phyloP scores from a whole-genome alignment of 768 basidiomycete genomes.

The Tulasnella sp. region DNA sequence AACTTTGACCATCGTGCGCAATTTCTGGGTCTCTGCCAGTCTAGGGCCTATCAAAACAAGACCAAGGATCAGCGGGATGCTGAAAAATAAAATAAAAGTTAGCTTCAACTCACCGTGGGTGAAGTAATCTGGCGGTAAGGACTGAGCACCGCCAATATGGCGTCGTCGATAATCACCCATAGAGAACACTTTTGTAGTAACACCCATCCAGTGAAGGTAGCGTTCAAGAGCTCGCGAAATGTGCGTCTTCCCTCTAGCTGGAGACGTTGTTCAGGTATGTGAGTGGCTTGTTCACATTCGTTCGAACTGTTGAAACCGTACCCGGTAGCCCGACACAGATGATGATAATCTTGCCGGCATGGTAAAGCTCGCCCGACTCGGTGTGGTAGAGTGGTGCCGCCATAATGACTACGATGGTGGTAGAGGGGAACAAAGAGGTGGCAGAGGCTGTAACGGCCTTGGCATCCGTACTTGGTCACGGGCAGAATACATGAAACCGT shows the following conservation, averaged over 20 bases:
- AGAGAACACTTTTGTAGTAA: conserved; percentile 90
- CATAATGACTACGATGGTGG: conserved; percentile 34
- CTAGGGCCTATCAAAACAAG: conserved; percentile 47
- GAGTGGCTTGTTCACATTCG: neutral
- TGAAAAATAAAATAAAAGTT: conserved; percentile 12
- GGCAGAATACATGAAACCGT: no score
- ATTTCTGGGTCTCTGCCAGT: conserved; percentile 60
- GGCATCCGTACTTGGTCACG: no score
- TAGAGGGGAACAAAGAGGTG: neutral
- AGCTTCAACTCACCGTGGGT: conserved; percentile 44
- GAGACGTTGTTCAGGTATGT: conserved; percentile 36
- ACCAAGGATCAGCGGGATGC: neutral
- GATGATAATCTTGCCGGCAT: conserved; percentile 91
- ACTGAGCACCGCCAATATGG: conserved; percentile 75
- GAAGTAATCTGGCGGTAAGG: conserved; percentile 88
- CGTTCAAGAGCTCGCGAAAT: conserved; percentile 90
- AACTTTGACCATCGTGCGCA: conserved; percentile 58
- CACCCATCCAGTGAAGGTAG: conserved; percentile 97
- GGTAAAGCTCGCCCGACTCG: conserved; percentile 58
- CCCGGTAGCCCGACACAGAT: conserved; percentile 80
- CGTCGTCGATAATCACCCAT: conserved; percentile 91
- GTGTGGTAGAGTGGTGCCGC: conserved; percentile 95
- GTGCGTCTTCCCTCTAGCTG: conserved; percentile 89
- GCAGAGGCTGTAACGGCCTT: no score
- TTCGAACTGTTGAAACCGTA: conserved; percentile 1